These are phyloP conservation scores for Hamamelis virginiana DNA, from an alignment of 164 flowering plant genomes.

Conservation along the genomic window DNA sequence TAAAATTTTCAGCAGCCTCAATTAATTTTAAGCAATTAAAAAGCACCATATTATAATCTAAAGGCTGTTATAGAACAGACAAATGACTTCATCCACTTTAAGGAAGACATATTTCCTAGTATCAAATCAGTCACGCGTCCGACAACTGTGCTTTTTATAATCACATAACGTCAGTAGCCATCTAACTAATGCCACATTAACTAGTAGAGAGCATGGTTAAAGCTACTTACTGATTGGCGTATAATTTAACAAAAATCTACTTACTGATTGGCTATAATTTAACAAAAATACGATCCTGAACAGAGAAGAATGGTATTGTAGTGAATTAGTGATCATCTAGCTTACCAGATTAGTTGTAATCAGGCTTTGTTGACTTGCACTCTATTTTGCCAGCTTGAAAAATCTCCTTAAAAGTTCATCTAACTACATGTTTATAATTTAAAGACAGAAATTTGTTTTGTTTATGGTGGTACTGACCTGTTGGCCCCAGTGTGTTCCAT, in stretches of 20 bases:
- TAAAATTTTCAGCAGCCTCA: not conserved
- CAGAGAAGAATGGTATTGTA: not conserved
- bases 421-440: not conserved
- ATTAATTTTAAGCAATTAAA: not conserved
- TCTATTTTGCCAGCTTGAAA: not conserved
- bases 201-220: not conserved
- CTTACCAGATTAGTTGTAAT: not conserved
- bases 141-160: not conserved
- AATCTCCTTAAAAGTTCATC: not conserved
- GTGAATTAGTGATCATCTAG: not conserved
- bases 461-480: conserved; percentile 50
- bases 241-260: not conserved
- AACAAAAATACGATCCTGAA: not conserved
- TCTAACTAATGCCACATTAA: not conserved
- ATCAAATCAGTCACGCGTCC: not conserved
- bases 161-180: conserved; percentile 6
- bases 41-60: not conserved
- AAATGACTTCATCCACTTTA: not conserved
- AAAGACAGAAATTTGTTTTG: not conserved
- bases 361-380: not conserved
- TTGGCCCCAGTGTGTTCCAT: conserved; percentile 96
- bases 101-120: not conserved
- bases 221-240: not conserved
- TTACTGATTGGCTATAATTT: not conserved
- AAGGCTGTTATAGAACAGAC: not conserved